Conservation (phyloP, 768 basidiomycete genomes). For the Termitomyces titanicus region DNA sequence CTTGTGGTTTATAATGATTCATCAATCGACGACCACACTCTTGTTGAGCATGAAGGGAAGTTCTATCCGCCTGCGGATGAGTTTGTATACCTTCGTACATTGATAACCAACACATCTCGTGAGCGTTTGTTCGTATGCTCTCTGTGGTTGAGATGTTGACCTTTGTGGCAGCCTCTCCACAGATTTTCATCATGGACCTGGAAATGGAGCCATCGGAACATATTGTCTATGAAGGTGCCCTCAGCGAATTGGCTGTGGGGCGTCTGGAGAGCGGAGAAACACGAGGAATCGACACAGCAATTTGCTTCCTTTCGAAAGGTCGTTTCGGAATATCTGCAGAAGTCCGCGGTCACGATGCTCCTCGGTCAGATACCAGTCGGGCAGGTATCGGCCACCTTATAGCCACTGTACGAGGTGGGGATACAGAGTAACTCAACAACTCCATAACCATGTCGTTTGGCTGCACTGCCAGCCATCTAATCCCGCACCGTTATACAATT, state of each 20-base stretch:
- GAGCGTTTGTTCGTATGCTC: constrained; percentile 26
- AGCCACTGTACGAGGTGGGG: constrained; percentile 27
- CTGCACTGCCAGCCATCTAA: neutral
- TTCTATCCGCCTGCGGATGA: constrained; percentile 54
- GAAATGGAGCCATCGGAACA: constrained; percentile 58
- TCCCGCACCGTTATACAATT: constrained; percentile 6
- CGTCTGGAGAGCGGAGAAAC: constrained; percentile 53
- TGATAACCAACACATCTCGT: constrained; percentile 68
- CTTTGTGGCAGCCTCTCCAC: constrained; percentile 39
- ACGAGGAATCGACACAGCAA: constrained; percentile 45
- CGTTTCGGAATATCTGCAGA: constrained; percentile 52
- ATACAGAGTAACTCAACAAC: constrained; percentile 3
- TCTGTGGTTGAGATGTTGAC: neutral
- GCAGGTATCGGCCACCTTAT: constrained; percentile 40
- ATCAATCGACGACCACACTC: constrained; percentile 13
- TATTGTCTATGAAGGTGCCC: constrained; percentile 66
- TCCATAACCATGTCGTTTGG: neutral
- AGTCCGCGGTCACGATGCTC: constrained; percentile 32
- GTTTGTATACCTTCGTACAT: constrained; percentile 56
- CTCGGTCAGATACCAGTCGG: constrained; percentile 18
- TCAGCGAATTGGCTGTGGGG: constrained; percentile 60
- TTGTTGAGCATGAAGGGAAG: constrained; percentile 34
- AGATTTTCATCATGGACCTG: constrained; percentile 52
- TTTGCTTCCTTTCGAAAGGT: constrained; percentile 76
- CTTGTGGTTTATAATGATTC: constrained; percentile 32